Conservation (phyloP, 208 protist species). For the Trypanosoma cruzi region DNA sequence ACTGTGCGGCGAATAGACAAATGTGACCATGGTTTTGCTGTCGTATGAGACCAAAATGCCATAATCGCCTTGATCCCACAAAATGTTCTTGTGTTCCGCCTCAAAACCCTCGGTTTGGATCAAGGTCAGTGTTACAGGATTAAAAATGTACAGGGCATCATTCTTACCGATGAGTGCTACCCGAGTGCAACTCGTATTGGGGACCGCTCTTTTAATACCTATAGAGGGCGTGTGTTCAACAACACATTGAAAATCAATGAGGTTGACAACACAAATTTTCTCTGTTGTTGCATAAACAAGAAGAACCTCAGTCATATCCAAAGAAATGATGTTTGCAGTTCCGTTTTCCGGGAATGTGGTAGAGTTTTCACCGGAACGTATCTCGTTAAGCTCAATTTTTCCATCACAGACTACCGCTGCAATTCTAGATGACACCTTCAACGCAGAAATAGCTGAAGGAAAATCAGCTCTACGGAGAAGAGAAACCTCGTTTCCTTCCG, state of each 20-base stretch:
- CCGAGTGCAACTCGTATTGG: conserved; percentile 92
- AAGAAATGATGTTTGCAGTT: conserved; percentile 63
- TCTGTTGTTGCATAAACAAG: conserved; percentile 92
- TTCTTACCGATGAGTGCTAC: conserved; percentile 91
- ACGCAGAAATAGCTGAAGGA: conserved; percentile 54
- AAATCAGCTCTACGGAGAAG: conserved; percentile 80
- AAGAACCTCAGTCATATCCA: conserved; percentile 92
- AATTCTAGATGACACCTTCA: conserved; percentile 81
- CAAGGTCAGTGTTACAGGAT: conserved; percentile 90
- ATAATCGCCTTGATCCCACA: conserved; percentile 95
- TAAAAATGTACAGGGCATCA: conserved; percentile 85
- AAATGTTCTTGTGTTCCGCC: conserved; percentile 53
- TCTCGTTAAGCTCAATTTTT: conserved; percentile 80
- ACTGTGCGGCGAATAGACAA: conserved; percentile 88
- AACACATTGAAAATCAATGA: conserved; percentile 89
- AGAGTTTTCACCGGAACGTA: conserved; percentile 50
- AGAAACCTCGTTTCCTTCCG: conserved; percentile 18
- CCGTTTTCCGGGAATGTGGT: conserved; percentile 66
- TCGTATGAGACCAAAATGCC: conserved; percentile 88
- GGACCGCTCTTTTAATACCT: conserved; percentile 75
- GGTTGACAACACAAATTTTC: conserved; percentile 80
- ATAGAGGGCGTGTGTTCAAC: conserved; percentile 69
- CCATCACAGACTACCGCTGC: conserved; percentile 89
- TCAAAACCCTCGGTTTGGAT: conserved; percentile 78
- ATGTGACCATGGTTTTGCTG: conserved; percentile 76